These are phyloP conservation scores for Scleromitrula shiraiana DNA, from an alignment of 2,329 filamentous ascomycete species.

Conservation along the genomic window DNA sequence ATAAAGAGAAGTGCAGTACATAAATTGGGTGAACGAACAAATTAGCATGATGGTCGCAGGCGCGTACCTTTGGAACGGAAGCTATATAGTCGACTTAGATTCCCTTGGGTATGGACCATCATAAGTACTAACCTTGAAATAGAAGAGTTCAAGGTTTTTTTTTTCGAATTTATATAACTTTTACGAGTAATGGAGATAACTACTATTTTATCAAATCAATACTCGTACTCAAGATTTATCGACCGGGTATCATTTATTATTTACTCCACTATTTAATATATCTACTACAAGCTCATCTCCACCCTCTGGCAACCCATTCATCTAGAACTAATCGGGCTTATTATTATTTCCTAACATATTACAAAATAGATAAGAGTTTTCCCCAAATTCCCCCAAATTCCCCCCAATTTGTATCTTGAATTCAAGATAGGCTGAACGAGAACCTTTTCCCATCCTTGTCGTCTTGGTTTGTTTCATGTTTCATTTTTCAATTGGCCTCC, in stretches of 20 bases:
- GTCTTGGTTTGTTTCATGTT: not conserved
- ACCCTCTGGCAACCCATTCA: slow-evolving; percentile 6
- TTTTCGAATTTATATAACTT: too few species aligned
- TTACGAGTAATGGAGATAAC: too few species aligned
- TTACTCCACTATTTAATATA: slow-evolving; percentile 10
- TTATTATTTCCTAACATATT: not conserved
- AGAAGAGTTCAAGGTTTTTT: not conserved
- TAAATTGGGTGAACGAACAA: too few species aligned
- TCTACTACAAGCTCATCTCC: slow-evolving; percentile 6
- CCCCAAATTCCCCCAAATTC: not conserved
- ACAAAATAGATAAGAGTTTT: not conserved
- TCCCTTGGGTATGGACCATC: too few species aligned
- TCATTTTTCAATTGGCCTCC: not conserved
- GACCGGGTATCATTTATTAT: too few species aligned
- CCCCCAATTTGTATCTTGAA: not conserved
- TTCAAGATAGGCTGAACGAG: not conserved
- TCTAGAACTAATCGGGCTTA: not conserved
- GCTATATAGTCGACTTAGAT: too few species aligned
- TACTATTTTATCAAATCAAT: not conserved
- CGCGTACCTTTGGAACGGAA: too few species aligned
- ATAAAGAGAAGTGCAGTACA: too few species aligned
- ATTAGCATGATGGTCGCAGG: too few species aligned
- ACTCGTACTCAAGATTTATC: not conserved
- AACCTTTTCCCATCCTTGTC: not conserved
- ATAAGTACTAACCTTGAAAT: not conserved